Evolutionary conservation across 2,329 filamentous ascomycete genomes (phyloP), one percentile per base, ranked within the genome.

Genomic region (Penicillium sp.): DNA sequence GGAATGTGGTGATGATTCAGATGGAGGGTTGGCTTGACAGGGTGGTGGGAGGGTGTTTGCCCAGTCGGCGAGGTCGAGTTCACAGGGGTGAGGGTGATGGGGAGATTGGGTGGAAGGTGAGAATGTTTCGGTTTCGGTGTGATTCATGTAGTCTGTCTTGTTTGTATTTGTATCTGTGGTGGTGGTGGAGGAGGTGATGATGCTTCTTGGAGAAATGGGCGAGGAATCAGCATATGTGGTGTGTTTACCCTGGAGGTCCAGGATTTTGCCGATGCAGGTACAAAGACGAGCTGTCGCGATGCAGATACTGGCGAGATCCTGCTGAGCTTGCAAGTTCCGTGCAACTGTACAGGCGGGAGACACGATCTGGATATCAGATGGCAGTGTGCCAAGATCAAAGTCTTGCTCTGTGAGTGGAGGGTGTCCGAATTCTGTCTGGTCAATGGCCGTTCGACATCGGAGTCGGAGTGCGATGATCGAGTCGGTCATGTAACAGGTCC

Each of bases 401-500:
- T 55, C 53, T 4, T 48, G 39, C 47, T 53, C 53, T n/a, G 41
- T 45, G 1, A 55, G 35, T 24, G 46, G 47, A 4, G 42, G 42
- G 25, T 53, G 53, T 11, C 39, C 42, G 9, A 55, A 55, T 18
- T 46, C 45, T 4, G 41, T 35, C 6, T 34, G 34, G 6, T 49
- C 40, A 18, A 55, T 53, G 6, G 47, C 46, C 24, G 53, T 48
- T 34, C 42, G 46, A 9, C 53, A 50, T 42, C 53, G 27, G 2
- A 55, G 39, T 28, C 50, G 27, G 3, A 55, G 40, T 7, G 53
- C 46, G 13, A 53, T 51, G 11, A 51, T 48, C 11, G 44, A 48
- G 46, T 55, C 53, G 9, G 46, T 46, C 13, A 46, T 51, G 33
- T 55, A 52, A 33, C 53, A 55, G 7, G 50, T 25, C 53, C 53